Evolutionary conservation across 2,329 filamentous ascomycete genomes (phyloP).

Genomic region (Ambrosiella xylebori): DNA sequence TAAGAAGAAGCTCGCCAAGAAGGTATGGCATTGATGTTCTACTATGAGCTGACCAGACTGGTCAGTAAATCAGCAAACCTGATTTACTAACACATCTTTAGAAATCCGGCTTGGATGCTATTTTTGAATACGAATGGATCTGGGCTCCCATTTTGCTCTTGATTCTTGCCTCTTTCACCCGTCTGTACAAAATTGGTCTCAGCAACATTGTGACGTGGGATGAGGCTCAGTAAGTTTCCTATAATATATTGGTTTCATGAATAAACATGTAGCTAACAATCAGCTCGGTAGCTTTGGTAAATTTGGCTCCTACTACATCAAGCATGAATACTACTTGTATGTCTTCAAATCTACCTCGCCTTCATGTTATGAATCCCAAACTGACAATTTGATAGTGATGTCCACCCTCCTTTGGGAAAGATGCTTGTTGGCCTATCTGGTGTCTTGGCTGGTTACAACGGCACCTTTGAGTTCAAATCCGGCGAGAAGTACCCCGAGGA

Average conservation of each 20-base stretch:
- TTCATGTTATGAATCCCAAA: neutral
- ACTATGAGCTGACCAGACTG: neutral
- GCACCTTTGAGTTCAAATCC: conserved; percentile 98
- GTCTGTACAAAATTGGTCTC: conserved; percentile 52
- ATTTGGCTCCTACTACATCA: conserved; percentile 97
- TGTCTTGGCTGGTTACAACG: conserved; percentile 94
- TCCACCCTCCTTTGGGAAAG: conserved; percentile 90
- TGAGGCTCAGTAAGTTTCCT: conserved; percentile 40
- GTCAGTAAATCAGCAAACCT: neutral
- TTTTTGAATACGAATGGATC: conserved; percentile 46
- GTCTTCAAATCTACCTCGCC: neutral
- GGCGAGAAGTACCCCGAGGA: conserved; percentile 89
- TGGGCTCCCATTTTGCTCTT: conserved; percentile 46
- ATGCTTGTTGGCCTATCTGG: conserved; percentile 95
- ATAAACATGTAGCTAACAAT: neutral
- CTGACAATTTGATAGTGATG: conserved; percentile 21
- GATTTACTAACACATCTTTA: conserved; percentile 20
- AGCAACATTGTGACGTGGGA: conserved; percentile 52
- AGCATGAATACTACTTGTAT: conserved; percentile 92
- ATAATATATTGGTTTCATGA: neutral
- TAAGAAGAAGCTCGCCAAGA: conserved; percentile 40
- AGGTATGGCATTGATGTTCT: conserved; percentile 24
- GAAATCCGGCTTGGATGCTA: conserved; percentile 41
- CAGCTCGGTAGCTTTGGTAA: conserved; percentile 56
- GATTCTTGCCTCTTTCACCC: conserved; percentile 45